Percentiles rank a stretch among this genome's conserved stretches.
These are phyloP conservation scores for Rosa lucieae DNA, from an alignment of 306 rosid species.

Conservation along the genomic window DNA sequence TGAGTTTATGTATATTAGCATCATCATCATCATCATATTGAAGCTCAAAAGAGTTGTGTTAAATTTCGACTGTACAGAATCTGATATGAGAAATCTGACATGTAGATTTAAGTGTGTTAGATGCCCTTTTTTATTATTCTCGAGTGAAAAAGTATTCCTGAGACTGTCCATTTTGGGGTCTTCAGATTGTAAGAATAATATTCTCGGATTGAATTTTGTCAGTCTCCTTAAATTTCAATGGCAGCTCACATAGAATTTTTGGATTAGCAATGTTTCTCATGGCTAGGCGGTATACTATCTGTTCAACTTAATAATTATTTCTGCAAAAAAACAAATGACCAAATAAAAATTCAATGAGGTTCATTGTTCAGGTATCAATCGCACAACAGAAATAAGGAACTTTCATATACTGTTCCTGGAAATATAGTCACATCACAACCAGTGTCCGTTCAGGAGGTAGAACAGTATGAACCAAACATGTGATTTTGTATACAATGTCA, in stretches of 20 bases:
- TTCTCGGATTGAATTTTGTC: constrained; percentile 31
- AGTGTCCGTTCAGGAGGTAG: neutral
- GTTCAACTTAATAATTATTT: no score
- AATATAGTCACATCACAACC: neutral
- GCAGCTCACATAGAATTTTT: neutral
- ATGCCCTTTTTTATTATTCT: constrained; percentile 12
- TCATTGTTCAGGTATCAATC: neutral
- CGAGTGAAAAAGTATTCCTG: constrained; percentile 21
- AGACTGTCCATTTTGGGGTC: constrained; percentile 25
- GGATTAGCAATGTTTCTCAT: neutral
- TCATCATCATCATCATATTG: constrained; percentile 26
- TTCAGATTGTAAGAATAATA: constrained; percentile 41
- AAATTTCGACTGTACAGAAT: constrained; percentile 50
- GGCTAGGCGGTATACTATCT: neutral
- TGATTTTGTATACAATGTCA: neutral
- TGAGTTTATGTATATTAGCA: constrained; percentile 45
- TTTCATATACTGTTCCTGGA: neutral
- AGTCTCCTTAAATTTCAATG: constrained; percentile 21
- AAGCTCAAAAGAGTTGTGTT: constrained; percentile 31
- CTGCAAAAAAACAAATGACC: neutral
- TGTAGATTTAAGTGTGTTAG: constrained; percentile 28
- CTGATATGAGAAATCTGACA: constrained; percentile 34
- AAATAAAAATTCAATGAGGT: constrained; percentile 11
- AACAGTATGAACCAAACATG: neutral
- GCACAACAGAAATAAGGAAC: neutral